phyloP scores from a whole-genome alignment of 1,284 basidiomycete species.

The Trichosporon ovoides region DNA sequence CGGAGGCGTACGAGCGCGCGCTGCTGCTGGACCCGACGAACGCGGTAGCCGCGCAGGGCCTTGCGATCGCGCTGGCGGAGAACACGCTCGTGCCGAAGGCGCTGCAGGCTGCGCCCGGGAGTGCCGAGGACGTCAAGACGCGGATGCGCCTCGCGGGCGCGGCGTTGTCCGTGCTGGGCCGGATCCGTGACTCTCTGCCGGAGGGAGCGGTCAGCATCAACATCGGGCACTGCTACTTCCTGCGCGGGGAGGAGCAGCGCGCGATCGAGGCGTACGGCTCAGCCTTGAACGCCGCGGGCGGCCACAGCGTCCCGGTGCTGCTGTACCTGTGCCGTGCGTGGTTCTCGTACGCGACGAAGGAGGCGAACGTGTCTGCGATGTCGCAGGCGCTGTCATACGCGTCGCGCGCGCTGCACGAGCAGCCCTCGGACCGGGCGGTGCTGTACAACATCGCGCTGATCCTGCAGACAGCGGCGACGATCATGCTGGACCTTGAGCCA shows the following conservation, averaged over 20 bases:
- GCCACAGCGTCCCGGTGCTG: constrained; percentile 65
- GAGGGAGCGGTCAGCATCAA: constrained; percentile 87
- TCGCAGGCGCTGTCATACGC: constrained; percentile 71
- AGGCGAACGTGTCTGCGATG: constrained; percentile 74
- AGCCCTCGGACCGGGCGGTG: constrained; percentile 78
- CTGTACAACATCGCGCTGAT: constrained; percentile 95
- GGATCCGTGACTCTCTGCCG: constrained; percentile 76
- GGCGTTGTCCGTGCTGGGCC: constrained; percentile 77
- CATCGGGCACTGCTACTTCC: constrained; percentile 89
- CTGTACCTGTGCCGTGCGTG: constrained; percentile 81
- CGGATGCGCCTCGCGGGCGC: constrained; percentile 67
- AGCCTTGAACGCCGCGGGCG: constrained; percentile 65
- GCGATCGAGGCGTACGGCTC: constrained; percentile 95
- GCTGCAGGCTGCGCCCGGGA: constrained; percentile 39
- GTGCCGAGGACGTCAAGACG: constrained; percentile 57
- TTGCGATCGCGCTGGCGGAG: constrained; percentile 86
- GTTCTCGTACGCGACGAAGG: constrained; percentile 85
- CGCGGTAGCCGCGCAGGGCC: constrained; percentile 83
- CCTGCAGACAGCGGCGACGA: constrained; percentile 85
- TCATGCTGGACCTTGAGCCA: constrained; percentile 67
- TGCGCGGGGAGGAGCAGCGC: constrained; percentile 82
- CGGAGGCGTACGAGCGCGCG: constrained; percentile 87
- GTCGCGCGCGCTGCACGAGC: constrained; percentile 70
- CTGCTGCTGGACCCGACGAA: constrained; percentile 72
- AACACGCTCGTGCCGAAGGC: constrained; percentile 62